These are phyloP conservation scores for Hyphopichia fennica DNA, from an alignment of 1,139 yeast genomes.

Conservation along the genomic window DNA sequence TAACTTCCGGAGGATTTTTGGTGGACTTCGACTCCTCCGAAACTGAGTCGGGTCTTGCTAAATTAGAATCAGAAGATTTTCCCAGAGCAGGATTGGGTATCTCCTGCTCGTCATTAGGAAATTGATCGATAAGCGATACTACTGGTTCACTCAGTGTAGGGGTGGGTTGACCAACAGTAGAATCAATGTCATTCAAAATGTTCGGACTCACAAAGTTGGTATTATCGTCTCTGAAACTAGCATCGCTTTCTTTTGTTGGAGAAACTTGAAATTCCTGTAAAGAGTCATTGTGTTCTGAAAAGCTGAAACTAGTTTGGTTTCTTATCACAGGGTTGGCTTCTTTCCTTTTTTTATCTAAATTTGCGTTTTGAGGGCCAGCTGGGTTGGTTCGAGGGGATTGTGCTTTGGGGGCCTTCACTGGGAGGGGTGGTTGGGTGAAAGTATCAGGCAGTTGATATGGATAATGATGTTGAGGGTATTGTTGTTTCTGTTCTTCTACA, in stretches of 20 bases:
- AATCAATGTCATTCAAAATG: neutral
- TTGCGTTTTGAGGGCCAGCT: neutral
- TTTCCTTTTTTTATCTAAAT: neutral
- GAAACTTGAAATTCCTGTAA: slow-evolving; percentile 23
- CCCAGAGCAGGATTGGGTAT: too few species aligned
- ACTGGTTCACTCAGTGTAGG: too few species aligned
- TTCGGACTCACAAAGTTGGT: slow-evolving; percentile 1
- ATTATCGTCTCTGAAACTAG: neutral
- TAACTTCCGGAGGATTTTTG: neutral
- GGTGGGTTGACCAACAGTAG: neutral
- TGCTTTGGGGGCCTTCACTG: too few species aligned
- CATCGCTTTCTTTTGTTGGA: slow-evolving; percentile 11
- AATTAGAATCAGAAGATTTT: neutral
- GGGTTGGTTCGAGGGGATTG: neutral
- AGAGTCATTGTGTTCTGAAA: slow-evolving; percentile 28
- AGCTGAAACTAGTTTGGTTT: slow-evolving; percentile 15
- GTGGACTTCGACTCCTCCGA: neutral
- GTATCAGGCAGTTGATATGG: too few species aligned
- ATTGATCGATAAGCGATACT: too few species aligned
- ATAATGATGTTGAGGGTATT: too few species aligned
- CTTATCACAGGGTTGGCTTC: neutral
- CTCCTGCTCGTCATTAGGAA: too few species aligned
- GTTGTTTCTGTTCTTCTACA: too few species aligned
- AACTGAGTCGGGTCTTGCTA: neutral
- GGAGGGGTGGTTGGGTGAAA: too few species aligned